Evolutionary conservation across 202 grass and related monocot species (phyloP).

Genomic region (Alloteropsis angusta): DNA sequence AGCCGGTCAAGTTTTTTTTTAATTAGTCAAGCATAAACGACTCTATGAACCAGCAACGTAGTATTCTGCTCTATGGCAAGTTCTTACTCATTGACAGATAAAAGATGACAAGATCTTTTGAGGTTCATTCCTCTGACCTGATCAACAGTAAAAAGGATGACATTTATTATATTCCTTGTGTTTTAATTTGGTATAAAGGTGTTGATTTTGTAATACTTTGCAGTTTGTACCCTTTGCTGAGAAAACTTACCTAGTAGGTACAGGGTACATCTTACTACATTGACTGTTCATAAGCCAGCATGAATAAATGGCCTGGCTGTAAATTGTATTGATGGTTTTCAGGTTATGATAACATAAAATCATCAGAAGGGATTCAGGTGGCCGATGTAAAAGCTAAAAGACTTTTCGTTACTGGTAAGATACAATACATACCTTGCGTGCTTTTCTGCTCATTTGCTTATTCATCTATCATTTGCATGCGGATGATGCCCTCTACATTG

Average conservation of each 20-base stretch:
- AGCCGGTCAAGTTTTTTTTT: too few species aligned
- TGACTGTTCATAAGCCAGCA: not conserved
- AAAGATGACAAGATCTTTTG: not conserved
- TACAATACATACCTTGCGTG: not conserved
- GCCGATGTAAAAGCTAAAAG: conserved; percentile 77
- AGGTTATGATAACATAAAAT: conserved; percentile 42
- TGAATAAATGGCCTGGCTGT: not conserved
- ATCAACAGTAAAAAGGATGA: not conserved
- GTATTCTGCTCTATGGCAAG: too few species aligned
- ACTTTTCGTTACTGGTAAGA: conserved; percentile 90
- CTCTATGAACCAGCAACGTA: too few species aligned
- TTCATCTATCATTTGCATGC: not conserved
- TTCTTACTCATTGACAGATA: too few species aligned
- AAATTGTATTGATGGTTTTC: conserved; percentile 25
- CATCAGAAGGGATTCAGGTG: conserved; percentile 36
- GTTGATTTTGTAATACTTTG: too few species aligned
- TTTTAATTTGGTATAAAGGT: not conserved
- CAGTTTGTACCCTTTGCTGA: too few species aligned
- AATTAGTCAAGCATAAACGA: too few species aligned
- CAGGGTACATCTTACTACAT: not conserved
- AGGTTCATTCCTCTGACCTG: not conserved
- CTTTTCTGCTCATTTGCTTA: conserved; percentile 14
- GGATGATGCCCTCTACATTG: not conserved
- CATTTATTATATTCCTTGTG: not conserved
- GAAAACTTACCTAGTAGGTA: too few species aligned